Conservation (phyloP, 495 filamentous ascomycete species). For the Talaromyces wortmannii region DNA sequence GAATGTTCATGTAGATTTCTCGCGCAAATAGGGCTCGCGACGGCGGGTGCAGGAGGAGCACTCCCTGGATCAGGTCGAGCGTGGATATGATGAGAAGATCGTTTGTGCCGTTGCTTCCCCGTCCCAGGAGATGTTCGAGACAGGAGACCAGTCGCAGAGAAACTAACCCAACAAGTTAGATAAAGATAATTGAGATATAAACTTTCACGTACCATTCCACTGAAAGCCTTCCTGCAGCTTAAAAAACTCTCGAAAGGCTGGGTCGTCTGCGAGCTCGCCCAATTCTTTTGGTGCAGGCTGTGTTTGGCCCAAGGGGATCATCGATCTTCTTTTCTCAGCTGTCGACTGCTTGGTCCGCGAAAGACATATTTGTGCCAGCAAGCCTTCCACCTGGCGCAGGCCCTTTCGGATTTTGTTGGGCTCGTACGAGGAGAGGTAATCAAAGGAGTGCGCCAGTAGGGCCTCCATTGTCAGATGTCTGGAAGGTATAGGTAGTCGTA, state of each 20-base stretch:
- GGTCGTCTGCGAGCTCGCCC: constrained; percentile 67
- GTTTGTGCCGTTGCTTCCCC: constrained; percentile 71
- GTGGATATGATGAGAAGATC: constrained; percentile 85
- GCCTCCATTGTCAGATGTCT: constrained; percentile 63
- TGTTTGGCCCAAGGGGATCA: constrained; percentile 19
- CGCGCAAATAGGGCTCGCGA: constrained; percentile 81
- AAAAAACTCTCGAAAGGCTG: constrained; percentile 93
- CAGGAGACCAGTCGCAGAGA: constrained; percentile 79
- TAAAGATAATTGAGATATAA: no score
- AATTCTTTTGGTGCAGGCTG: constrained; percentile 55
- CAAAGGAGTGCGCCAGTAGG: constrained; percentile 86
- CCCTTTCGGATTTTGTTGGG: constrained; percentile 85
- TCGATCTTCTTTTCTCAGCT: constrained; percentile 36
- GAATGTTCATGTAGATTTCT: constrained; percentile 91
- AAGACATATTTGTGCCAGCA: constrained; percentile 93
- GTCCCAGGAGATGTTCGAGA: constrained; percentile 80
- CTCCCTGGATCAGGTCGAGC: constrained; percentile 84
- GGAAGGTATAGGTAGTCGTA: not conserved
- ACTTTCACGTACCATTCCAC: constrained; percentile 77
- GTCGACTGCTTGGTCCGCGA: constrained; percentile 43
- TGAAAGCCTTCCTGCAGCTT: constrained; percentile 94
- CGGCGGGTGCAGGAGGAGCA: constrained; percentile 87
- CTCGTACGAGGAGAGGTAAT: constrained; percentile 93
- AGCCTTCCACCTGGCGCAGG: constrained; percentile 88
- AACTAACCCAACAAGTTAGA: constrained; percentile 35